phyloP scores from a whole-genome alignment of 2,329 filamentous ascomycete species.

The Aspergillus versicolor region DNA sequence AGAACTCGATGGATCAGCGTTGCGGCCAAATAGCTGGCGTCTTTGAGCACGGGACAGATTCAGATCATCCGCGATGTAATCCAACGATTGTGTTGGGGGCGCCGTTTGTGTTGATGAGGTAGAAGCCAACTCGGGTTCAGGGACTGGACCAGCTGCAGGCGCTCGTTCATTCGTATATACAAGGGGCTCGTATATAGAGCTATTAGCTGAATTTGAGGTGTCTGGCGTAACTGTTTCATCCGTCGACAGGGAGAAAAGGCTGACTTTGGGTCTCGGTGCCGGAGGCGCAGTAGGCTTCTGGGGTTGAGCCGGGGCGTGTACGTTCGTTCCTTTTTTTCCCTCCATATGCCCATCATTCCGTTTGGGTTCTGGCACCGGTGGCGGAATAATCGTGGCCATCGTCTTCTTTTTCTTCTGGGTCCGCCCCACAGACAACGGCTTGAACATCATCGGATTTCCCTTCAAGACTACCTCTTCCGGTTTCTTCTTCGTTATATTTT shows the following conservation, averaged over 20 bases:
- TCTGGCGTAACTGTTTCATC: slow-evolving; percentile 22
- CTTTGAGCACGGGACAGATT: slow-evolving; percentile 74
- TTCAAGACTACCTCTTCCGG: slow-evolving; percentile 51
- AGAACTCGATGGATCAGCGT: slow-evolving; percentile 50
- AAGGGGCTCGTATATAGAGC: slow-evolving; percentile 39
- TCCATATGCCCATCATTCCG: neutral
- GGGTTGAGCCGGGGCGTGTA: neutral
- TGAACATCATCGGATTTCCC: slow-evolving; percentile 83
- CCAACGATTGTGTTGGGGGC: slow-evolving; percentile 55
- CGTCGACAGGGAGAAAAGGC: slow-evolving; percentile 42
- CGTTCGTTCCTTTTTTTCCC: neutral
- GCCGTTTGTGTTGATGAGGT: neutral
- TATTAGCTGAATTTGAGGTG: slow-evolving; percentile 7
- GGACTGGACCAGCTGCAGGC: slow-evolving; percentile 19
- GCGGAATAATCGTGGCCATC: slow-evolving; percentile 19
- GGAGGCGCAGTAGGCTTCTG: slow-evolving; percentile 14
- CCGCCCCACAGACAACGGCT: slow-evolving; percentile 78
- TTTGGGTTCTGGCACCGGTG: slow-evolving; percentile 14
- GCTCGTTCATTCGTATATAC: slow-evolving; percentile 36
- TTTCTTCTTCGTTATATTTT: slow-evolving; percentile 13
- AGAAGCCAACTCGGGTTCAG: slow-evolving; percentile 7
- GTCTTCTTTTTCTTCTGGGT: slow-evolving; percentile 64
- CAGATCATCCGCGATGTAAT: slow-evolving; percentile 71
- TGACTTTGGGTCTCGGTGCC: slow-evolving; percentile 43
- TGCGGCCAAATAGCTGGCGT: slow-evolving; percentile 81